phyloP scores from a whole-genome alignment of 176 grass and related monocot species.

The Phyllostachys edulis region DNA sequence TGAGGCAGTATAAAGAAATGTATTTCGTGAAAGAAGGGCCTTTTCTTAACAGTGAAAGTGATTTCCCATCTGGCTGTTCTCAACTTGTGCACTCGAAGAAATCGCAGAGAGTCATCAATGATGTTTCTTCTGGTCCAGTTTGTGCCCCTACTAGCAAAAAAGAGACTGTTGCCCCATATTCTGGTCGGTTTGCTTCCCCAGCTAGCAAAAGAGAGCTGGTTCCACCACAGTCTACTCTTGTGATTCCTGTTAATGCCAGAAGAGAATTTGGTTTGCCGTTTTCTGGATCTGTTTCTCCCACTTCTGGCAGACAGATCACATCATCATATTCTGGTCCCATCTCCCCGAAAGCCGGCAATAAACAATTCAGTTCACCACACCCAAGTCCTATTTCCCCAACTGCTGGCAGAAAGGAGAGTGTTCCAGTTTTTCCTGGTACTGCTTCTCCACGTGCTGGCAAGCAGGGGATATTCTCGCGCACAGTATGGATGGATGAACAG shows the following conservation, averaged over 20 bases:
- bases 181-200: conserved; percentile 17
- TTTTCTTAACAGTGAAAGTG: conserved; percentile 67
- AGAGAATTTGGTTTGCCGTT: conserved; percentile 4
- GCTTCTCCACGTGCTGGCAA: conserved; percentile 37
- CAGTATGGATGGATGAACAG: conserved; percentile 25
- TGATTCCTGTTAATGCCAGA: conserved; percentile 20
- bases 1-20: conserved; percentile 71
- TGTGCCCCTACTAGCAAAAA: conserved; percentile 32
- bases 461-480: background rate
- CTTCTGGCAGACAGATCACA: conserved; percentile 30
- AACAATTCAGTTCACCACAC: conserved; percentile 31
- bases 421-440: background rate
- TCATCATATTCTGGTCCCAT: conserved; percentile 6
- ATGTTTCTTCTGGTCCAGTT: conserved; percentile 59
- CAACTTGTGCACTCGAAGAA: conserved; percentile 77
- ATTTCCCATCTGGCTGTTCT: conserved; percentile 65
- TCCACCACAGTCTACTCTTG: conserved; percentile 25
- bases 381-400: conserved; percentile 34
- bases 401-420: conserved; percentile 23
- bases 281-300: conserved; percentile 33
- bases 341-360: conserved; percentile 34
- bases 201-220: conserved; percentile 30
- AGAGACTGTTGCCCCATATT: conserved; percentile 21
- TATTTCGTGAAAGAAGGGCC: conserved; percentile 87
- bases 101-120: conserved; percentile 54